phyloP scores from a whole-genome alignment of 2,329 filamentous ascomycete genomes.

The Clarireedia monteithiana region DNA sequence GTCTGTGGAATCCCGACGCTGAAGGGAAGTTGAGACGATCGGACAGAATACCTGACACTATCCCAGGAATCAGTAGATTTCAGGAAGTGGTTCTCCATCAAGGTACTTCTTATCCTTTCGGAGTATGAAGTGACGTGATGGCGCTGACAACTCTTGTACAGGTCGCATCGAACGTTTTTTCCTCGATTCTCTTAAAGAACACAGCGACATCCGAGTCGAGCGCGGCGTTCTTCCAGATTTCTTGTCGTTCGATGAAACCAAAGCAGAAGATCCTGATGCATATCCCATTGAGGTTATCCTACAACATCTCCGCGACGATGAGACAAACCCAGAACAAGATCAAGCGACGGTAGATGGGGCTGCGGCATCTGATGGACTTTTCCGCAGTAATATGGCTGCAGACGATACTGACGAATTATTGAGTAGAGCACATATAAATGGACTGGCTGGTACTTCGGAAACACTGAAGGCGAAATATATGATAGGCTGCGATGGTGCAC shows the following conservation, averaged over 20 bases:
- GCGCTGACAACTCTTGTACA: not conserved
- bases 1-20: slow-evolving; percentile 53
- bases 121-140: not conserved
- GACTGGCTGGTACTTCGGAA: slow-evolving; percentile 42
- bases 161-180: slow-evolving; percentile 58
- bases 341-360: slow-evolving; percentile 23
- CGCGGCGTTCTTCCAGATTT: slow-evolving; percentile 50
- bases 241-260: slow-evolving; percentile 45
- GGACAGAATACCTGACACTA: slow-evolving; percentile 55
- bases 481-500: slow-evolving; percentile 52
- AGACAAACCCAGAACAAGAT: slow-evolving; percentile 44
- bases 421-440: slow-evolving; percentile 25
- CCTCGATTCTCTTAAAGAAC: slow-evolving; percentile 49
- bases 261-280: slow-evolving; percentile 40
- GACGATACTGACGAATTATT: slow-evolving; percentile 50
- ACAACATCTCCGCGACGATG: slow-evolving; percentile 48
- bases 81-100: slow-evolving; percentile 63
- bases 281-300: slow-evolving; percentile 56
- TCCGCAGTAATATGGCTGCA: slow-evolving; percentile 48
- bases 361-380: slow-evolving; percentile 43
- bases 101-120: slow-evolving; percentile 32
- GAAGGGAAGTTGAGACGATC: slow-evolving; percentile 49
- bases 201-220: slow-evolving; percentile 50
- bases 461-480: slow-evolving; percentile 54
- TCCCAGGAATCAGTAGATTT: slow-evolving; percentile 52